Conservation (phyloP, 108 stramenopile species). For the Conticribra guillardii region DNA sequence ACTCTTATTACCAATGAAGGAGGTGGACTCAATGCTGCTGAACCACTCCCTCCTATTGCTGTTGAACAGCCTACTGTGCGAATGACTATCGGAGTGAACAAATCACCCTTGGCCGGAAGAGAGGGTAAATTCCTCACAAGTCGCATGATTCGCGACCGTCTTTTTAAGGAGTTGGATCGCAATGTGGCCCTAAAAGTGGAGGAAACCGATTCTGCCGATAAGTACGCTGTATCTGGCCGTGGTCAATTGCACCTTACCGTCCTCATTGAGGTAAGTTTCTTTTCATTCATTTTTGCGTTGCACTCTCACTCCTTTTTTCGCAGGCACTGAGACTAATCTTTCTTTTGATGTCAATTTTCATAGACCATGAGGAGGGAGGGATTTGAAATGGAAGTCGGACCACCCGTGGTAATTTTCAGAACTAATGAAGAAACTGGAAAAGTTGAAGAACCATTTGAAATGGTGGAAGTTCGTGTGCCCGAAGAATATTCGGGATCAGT, state of each 20-base stretch:
- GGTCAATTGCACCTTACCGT: slow-evolving; percentile 99
- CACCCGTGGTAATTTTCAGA: slow-evolving; percentile 96
- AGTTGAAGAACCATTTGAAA: slow-evolving; percentile 94
- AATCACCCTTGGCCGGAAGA: slow-evolving; percentile 96
- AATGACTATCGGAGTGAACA: slow-evolving; percentile 99
- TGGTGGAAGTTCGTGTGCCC: slow-evolving; percentile 93
- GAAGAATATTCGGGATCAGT: slow-evolving; percentile 94
- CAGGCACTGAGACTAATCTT: too few species aligned
- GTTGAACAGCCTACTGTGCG: slow-evolving; percentile 99
- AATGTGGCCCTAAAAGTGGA: slow-evolving; percentile 93
- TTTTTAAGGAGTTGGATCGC: slow-evolving; percentile 94
- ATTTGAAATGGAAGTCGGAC: slow-evolving; percentile 98
- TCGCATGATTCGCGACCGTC: slow-evolving; percentile 96
- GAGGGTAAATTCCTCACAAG: slow-evolving; percentile 97
- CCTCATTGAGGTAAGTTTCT: slow-evolving; percentile 81
- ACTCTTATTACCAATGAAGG: slow-evolving; percentile 92
- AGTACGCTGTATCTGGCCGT: slow-evolving; percentile 96
- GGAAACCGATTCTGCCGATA: slow-evolving; percentile 94
- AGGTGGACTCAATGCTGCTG: slow-evolving; percentile 75
- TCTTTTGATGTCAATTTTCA: too few species aligned
- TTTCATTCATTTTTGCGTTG: too few species aligned
- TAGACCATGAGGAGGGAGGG: slow-evolving; percentile 98
- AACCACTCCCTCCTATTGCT: slow-evolving; percentile 92
- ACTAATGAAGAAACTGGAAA: slow-evolving; percentile 90
- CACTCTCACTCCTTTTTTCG: too few species aligned